phyloP scores from a whole-genome alignment of 192 early-diverging fungal genomes.

The Coemansia aciculifera region DNA sequence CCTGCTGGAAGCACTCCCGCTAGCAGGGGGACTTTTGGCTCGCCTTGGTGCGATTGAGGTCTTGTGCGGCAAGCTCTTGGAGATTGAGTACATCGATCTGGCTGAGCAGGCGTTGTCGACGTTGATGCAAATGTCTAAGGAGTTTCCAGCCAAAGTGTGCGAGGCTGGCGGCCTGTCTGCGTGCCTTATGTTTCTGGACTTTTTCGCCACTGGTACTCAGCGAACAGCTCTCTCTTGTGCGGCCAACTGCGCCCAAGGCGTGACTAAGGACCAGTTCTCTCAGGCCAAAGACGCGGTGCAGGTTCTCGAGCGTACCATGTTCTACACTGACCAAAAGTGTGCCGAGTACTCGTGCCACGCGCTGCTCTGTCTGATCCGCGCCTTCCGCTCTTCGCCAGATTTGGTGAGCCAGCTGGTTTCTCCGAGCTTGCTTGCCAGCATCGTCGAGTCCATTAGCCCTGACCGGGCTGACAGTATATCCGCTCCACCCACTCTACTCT shows the following conservation, averaged over 20 bases:
- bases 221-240: constrained; percentile 76
- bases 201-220: constrained; percentile 85
- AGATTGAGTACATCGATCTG: constrained; percentile 90
- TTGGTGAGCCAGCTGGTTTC: constrained; percentile 63
- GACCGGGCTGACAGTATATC: constrained; percentile 25
- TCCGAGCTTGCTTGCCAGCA: constrained; percentile 56
- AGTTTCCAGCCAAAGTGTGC: constrained; percentile 32
- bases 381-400: constrained; percentile 57
- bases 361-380: constrained; percentile 65
- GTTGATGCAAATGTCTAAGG: constrained; percentile 69
- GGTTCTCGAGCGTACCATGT: constrained; percentile 68
- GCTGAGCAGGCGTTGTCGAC: constrained; percentile 82
- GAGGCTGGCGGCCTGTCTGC: constrained; percentile 74
- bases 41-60: constrained; percentile 68
- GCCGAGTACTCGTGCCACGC: constrained; percentile 68
- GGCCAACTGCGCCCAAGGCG: constrained; percentile 62
- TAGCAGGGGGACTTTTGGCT: constrained; percentile 62
- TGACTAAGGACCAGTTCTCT: constrained; percentile 57
- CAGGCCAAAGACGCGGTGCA: constrained; percentile 70
- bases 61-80: constrained; percentile 73
- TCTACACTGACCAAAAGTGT: constrained; percentile 70
- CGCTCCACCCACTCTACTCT: constrained; percentile 11
- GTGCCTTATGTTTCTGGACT: constrained; percentile 82
- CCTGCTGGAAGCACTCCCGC: constrained; percentile 85
- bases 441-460: constrained; percentile 60